Evolutionary conservation across 169 alveolate species (phyloP).

Genomic region (Babesia caballi): DNA sequence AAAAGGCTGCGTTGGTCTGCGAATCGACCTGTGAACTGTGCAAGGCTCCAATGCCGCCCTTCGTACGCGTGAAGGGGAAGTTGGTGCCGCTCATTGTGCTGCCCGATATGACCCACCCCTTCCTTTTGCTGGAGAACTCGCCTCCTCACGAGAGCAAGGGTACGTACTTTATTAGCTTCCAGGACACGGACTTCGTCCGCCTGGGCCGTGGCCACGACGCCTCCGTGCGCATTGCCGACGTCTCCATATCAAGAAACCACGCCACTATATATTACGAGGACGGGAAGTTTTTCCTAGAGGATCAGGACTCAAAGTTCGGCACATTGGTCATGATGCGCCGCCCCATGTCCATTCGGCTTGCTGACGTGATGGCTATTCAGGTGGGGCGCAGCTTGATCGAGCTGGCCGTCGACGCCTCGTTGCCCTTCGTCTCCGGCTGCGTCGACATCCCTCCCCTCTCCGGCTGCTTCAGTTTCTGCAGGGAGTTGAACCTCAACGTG

Average conservation of each 20-base stretch:
- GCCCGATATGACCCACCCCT: slow-evolving; percentile 84
- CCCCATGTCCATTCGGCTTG: slow-evolving; percentile 69
- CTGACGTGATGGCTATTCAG: slow-evolving; percentile 69
- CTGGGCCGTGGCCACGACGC: slow-evolving; percentile 98
- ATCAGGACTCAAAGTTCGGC: slow-evolving; percentile 97
- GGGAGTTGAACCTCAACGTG: background rate
- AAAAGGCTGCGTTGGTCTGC: slow-evolving; percentile 66
- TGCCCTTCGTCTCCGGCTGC: slow-evolving; percentile 37
- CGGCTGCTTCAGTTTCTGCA: slow-evolving; percentile 35
- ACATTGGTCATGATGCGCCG: slow-evolving; percentile 90
- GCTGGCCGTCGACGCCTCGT: slow-evolving; percentile 61
- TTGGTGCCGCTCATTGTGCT: slow-evolving; percentile 75
- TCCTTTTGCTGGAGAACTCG: slow-evolving; percentile 86
- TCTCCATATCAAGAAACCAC: slow-evolving; percentile 95
- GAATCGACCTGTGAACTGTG: slow-evolving; percentile 85
- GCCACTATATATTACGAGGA: slow-evolving; percentile 88
- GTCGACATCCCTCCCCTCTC: slow-evolving; percentile 45
- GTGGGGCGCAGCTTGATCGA: slow-evolving; percentile 77
- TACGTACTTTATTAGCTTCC: slow-evolving; percentile 78
- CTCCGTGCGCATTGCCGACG: slow-evolving; percentile 96
- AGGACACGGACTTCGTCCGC: slow-evolving; percentile 75
- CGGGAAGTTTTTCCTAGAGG: slow-evolving; percentile 91
- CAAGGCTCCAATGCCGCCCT: slow-evolving; percentile 79
- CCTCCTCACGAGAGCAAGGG: slow-evolving; percentile 78
- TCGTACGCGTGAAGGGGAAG: slow-evolving; percentile 72